Evolutionary conservation across 495 filamentous ascomycete species (phyloP).

Genomic region (Aspergillus heteromorphus): DNA sequence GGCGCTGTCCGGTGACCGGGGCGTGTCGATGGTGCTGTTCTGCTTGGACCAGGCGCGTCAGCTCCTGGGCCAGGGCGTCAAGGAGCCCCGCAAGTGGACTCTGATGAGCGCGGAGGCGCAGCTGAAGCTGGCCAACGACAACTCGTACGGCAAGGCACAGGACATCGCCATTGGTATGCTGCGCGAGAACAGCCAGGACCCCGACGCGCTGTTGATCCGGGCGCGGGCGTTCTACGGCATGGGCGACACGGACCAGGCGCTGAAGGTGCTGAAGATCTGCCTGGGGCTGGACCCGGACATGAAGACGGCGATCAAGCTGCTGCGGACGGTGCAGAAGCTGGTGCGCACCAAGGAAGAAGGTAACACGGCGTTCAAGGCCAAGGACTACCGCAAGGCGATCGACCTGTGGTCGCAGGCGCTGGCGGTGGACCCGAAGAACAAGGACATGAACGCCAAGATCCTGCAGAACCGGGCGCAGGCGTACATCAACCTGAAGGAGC

Average conservation of each 20-base stretch:
- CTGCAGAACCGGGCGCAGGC: constrained; percentile 88
- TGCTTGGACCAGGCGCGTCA: constrained; percentile 85
- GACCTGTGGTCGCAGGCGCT: constrained; percentile 81
- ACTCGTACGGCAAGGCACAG: constrained; percentile 84
- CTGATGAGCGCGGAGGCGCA: constrained; percentile 92
- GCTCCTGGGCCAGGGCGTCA: constrained; percentile 64
- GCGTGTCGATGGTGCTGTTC: constrained; percentile 84
- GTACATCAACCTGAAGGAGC: constrained; percentile 68
- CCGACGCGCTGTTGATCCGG: constrained; percentile 86
- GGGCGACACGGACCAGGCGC: constrained; percentile 90
- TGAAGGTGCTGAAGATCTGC: constrained; percentile 89
- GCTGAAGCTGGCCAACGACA: constrained; percentile 84
- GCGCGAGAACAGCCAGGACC: constrained; percentile 80
- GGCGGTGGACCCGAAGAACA: constrained; percentile 83
- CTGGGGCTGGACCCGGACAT: constrained; percentile 88
- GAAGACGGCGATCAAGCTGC: constrained; percentile 74
- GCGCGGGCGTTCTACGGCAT: constrained; percentile 83
- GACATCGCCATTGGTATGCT: constrained; percentile 85
- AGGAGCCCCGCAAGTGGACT: constrained; percentile 85
- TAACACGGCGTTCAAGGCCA: constrained; percentile 82
- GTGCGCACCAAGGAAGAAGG: constrained; percentile 91
- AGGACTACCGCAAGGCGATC: constrained; percentile 69
- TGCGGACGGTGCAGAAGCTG: constrained; percentile 83
- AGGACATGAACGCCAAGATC: constrained; percentile 89
- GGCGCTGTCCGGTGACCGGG: constrained; percentile 61